Base-by-base conservation (phyloP, 495 filamentous ascomycete species). In the Daldinia loculata region DNA sequence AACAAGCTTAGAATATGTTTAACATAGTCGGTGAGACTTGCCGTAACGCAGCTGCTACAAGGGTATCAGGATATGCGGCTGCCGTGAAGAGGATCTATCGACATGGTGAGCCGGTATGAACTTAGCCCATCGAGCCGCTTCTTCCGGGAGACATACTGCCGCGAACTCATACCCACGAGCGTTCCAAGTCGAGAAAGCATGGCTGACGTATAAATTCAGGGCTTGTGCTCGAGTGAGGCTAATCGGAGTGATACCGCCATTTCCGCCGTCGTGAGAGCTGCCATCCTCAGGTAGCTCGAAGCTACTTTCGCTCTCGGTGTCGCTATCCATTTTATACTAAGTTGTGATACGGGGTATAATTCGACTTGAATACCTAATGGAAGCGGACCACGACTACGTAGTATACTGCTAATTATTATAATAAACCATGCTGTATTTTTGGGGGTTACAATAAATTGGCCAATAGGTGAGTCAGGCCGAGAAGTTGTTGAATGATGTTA, bases 1-100 rank as follows among this genome's bases (percentile, higher is more conserved):
- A 70, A 58, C 57, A 9, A 12, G 56, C 43, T 39, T 66, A 12
- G 22, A 11, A 68, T 57, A 22, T 45, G 73, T 27, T 61, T 39
- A 43, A 66, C 59, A 57, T 65, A 70, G 34, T 22, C 38, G 51
- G 32, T 26, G 7, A 56, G 63, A 69, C 69, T 56, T 74, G 74
- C 75, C 78, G 74, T 34, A 83, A 73, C 8, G 83, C 81, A 12
- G 81, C 73, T 22, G 83, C 85, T 32, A 83, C 78, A 50, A 90
- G 78, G 3, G 86, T 89, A 48, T 84, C 84, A 0, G 87, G 86
- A 63, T 84, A 89, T 29, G 86, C 85, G 0, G 83, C 81, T 0
- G 89, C 89, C 11, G 89, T 84, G 72, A 89, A 91, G 19, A 91
- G 80, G 7, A 90, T 77, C 80, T 81, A 29, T 14, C 19, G 3